Conservation (phyloP, 2,329 filamentous ascomycete genomes). For the Bimuria novae-zelandiae region DNA sequence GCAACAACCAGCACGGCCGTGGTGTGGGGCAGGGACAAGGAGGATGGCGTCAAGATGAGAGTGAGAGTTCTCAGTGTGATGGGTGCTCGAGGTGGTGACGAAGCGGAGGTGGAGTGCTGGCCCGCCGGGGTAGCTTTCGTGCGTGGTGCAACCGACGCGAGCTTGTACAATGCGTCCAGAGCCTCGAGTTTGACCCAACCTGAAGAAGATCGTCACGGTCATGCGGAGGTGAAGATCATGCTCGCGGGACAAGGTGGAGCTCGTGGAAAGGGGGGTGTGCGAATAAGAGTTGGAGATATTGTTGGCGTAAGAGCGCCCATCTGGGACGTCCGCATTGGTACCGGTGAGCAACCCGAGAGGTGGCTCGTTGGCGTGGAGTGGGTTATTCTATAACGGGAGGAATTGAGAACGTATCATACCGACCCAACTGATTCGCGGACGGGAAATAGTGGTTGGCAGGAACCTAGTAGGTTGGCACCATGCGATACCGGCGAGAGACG, state of each 20-base stretch:
- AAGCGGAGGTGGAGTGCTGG: conserved; percentile 24
- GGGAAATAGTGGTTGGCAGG: background rate
- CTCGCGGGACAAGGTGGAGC: conserved; percentile 35
- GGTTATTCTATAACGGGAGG: conserved; percentile 34
- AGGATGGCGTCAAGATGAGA: conserved; percentile 32
- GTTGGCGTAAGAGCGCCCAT: conserved; percentile 47
- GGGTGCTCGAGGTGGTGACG: background rate
- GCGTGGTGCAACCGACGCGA: conserved; percentile 19
- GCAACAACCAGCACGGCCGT: conserved; percentile 19
- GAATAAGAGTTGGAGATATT: conserved; percentile 28
- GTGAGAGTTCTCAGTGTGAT: conserved; percentile 14
- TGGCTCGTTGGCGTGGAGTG: conserved; percentile 52
- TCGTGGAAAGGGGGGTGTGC: conserved; percentile 22
- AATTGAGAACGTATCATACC: conserved; percentile 7
- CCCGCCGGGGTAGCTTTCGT: conserved; percentile 30
- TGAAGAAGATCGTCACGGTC: background rate
- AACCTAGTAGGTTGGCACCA: background rate
- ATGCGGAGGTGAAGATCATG: conserved; percentile 23
- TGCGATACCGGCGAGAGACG: too few relatives aligned
- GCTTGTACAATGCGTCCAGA: conserved; percentile 21
- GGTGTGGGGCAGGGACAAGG: conserved; percentile 23
- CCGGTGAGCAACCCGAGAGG: conserved; percentile 27
- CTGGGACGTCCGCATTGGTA: conserved; percentile 48
- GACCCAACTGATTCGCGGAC: background rate
- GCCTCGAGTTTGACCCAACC: background rate